Percentiles rank a stretch among this genome's conserved stretches.
phyloP scores from a whole-genome alignment of 495 filamentous ascomycete genomes.

The Recurvomyces mirabilis region DNA sequence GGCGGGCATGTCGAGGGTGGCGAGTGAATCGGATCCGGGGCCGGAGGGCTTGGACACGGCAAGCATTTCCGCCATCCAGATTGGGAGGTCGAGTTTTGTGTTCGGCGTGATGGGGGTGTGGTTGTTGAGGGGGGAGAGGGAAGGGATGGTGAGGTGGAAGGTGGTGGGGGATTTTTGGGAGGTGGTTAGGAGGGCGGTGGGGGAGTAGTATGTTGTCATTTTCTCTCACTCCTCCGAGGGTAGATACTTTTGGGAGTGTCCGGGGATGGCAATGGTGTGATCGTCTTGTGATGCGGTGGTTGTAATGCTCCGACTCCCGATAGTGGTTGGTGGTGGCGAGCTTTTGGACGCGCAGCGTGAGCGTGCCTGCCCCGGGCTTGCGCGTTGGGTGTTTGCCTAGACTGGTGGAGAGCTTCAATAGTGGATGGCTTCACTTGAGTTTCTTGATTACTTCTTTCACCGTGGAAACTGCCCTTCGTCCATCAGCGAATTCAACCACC shows the following conservation, averaged over 20 bases:
- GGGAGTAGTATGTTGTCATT: constrained; percentile 62
- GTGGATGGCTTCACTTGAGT: too few relatives aligned
- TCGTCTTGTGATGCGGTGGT: too few relatives aligned
- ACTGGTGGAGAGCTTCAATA: too few relatives aligned
- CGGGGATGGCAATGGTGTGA: not conserved
- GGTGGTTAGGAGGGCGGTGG: constrained; percentile 87
- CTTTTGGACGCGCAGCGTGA: too few relatives aligned
- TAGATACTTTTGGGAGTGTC: not conserved
- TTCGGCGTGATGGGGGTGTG: constrained; percentile 65
- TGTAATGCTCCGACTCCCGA: too few relatives aligned
- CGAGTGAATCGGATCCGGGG: constrained; percentile 34
- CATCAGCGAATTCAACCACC: too few relatives aligned
- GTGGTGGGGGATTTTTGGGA: constrained; percentile 92
- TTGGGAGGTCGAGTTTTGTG: constrained; percentile 68
- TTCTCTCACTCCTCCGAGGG: not conserved
- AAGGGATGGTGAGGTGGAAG: constrained; percentile 78
- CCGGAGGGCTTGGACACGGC: constrained; percentile 47
- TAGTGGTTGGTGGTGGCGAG: too few relatives aligned
- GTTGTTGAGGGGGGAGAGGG: constrained; percentile 76
- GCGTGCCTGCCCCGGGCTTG: too few relatives aligned
- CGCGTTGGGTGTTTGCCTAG: too few relatives aligned
- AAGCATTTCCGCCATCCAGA: constrained; percentile 97
- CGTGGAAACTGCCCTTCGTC: too few relatives aligned
- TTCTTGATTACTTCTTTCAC: too few relatives aligned
- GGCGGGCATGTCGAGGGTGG: constrained; percentile 70